Conservation (phyloP, 441 rosid genomes). For the Pelargonium fulgidum region DNA sequence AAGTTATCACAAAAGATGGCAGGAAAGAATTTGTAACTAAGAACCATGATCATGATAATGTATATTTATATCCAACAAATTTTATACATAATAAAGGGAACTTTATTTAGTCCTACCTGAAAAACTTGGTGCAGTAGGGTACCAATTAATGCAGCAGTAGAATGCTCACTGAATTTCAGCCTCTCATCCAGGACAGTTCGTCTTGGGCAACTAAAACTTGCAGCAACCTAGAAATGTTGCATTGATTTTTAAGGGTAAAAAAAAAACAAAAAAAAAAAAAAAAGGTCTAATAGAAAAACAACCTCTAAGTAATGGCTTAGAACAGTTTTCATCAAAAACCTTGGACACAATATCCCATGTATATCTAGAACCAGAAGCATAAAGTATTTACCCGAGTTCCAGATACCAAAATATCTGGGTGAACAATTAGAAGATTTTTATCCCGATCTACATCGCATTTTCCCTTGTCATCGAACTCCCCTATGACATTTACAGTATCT, state of each 20-base stretch:
- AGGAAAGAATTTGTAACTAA: slow-evolving; percentile 13
- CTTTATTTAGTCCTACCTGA: slow-evolving; percentile 42
- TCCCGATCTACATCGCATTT: slow-evolving; percentile 67
- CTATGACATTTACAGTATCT: slow-evolving; percentile 85
- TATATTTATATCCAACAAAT: slow-evolving; percentile 3
- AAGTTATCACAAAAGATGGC: neutral
- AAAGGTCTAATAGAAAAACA: slow-evolving; percentile 11
- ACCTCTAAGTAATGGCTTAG: slow-evolving; percentile 5
- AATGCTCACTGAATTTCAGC: slow-evolving; percentile 64
- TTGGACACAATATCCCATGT: neutral
- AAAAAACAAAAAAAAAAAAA: slow-evolving; percentile 19
- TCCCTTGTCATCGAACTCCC: slow-evolving; percentile 70
- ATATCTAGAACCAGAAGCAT: slow-evolving; percentile 14
- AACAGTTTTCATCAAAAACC: neutral
- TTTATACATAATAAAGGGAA: slow-evolving; percentile 5
- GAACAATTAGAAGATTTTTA: slow-evolving; percentile 67
- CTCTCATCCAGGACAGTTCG: slow-evolving; percentile 92
- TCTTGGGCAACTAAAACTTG: slow-evolving; percentile 82
- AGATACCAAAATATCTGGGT: slow-evolving; percentile 83
- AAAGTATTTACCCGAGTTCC: slow-evolving; percentile 72
- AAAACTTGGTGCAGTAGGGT: slow-evolving; percentile 94
- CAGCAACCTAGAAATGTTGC: slow-evolving; percentile 59
- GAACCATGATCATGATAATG: slow-evolving; percentile 19
- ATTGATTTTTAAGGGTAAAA: slow-evolving; percentile 19
- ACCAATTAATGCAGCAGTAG: slow-evolving; percentile 76